Base-by-base conservation (phyloP, 345 rosid genomes). In the Xanthoceras sorbifolium region DNA sequence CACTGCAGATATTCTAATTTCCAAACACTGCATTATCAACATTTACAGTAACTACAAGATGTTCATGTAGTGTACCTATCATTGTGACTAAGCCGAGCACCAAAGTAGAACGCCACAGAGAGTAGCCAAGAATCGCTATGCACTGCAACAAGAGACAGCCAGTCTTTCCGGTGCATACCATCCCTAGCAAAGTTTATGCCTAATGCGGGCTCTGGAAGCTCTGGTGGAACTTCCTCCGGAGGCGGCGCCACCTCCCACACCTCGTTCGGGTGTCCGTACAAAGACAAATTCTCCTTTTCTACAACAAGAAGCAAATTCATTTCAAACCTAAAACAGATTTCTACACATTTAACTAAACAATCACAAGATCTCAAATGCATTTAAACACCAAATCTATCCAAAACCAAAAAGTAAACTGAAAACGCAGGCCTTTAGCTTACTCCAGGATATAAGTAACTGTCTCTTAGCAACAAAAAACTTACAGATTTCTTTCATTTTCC, bases 121-220 rank as follows among this genome's bases (percentile, higher is more conserved):
- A 91, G 89, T 72, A 93, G 71, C 97, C 97, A 93, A 66, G 89
- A 93, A 79, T 93, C 96, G 69, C 96, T 91, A 80, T 91, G 93
- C 64, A 93, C 96, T 5, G 94, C 94, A 65, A 93, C 96, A 66
- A 93, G 76, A 0, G 94, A 91, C 73, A 93, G 90, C 97, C 97
- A 93, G 55, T 93, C 94, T 78, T 91, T 90, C 62, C 91, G 85
- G 25, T 83, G 82, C 96, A 93, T 93, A 6, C 94, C 96, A 84
- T 93, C 96, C 82, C 94, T 85, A 0, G 93, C 92, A 75, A 93
- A 93, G 79, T 93, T 93, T 75, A 93, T 91, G 20, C 97, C 97
- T 82, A 93, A 84, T 5, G 92, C 93, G 18, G 96, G 97, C 88
- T 91, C 96, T n/a, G 96, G 92, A 9, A 91, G 91, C 89, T 91